phyloP scores from a whole-genome alignment of 2,329 filamentous ascomycete species.

The Fusarium sp. region DNA sequence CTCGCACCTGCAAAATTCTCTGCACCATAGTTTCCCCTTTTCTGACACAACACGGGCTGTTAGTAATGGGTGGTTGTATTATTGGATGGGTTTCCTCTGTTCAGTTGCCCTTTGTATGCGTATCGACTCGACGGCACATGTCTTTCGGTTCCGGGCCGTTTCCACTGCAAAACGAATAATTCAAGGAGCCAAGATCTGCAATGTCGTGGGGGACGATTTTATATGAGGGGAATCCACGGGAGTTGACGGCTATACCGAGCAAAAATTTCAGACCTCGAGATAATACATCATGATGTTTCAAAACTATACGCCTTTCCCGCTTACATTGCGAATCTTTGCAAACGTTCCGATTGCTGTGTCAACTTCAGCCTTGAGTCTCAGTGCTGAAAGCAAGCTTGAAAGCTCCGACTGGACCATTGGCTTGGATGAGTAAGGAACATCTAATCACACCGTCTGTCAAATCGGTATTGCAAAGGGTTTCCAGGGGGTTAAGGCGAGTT shows the following conservation, averaged over 20 bases:
- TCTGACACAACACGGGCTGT: constrained; percentile 47
- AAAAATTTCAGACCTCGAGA: constrained; percentile 50
- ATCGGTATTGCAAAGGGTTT: no score
- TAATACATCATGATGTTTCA: constrained; percentile 55
- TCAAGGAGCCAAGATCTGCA: constrained; percentile 36
- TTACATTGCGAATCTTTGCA: neutral
- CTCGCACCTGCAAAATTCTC: constrained; percentile 48
- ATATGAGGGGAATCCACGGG: constrained; percentile 41
- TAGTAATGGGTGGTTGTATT: constrained; percentile 53
- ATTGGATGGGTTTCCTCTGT: constrained; percentile 50
- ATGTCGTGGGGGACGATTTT: constrained; percentile 39
- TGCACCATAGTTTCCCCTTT: constrained; percentile 51
- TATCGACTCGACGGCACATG: constrained; percentile 32
- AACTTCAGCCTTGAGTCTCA: neutral
- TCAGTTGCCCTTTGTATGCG: constrained; percentile 45
- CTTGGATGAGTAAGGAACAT: neutral
- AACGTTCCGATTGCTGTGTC: neutral
- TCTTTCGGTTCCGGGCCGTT: constrained; percentile 35
- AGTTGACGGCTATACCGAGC: constrained; percentile 51
- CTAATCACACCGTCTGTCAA: neutral
- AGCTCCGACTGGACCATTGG: neutral
- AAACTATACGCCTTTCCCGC: constrained; percentile 23
- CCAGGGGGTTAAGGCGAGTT: neutral
- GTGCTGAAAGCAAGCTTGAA: neutral
- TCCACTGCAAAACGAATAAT: constrained; percentile 35